Evolutionary conservation across 2,329 filamentous ascomycete species (phyloP).

Genomic region (Magnaporthiopsis incrustans): DNA sequence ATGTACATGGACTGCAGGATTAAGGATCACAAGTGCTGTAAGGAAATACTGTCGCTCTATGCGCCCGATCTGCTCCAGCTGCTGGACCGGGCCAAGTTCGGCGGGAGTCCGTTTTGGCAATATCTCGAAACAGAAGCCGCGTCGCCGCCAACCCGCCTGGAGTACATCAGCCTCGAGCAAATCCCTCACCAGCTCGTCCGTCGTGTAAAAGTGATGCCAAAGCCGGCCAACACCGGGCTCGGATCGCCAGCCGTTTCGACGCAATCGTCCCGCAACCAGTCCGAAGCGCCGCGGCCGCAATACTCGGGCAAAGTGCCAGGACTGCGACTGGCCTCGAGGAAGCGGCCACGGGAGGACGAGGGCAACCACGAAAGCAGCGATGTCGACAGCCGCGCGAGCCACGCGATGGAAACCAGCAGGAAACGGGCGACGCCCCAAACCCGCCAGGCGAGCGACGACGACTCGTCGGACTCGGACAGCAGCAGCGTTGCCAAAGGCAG

Average conservation of each 20-base stretch:
- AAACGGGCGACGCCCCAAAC: not conserved
- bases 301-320: conserved; percentile 35
- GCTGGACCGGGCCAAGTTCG: conserved; percentile 26
- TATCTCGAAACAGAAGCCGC: conserved; percentile 26
- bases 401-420: not conserved
- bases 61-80: conserved; percentile 28
- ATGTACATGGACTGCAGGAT: conserved; percentile 34
- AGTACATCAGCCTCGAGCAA: conserved; percentile 16
- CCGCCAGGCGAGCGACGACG: not conserved
- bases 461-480: conserved; percentile 5
- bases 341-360: conserved; percentile 30
- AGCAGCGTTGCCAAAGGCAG: conserved; percentile 12
- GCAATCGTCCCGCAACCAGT: not conserved
- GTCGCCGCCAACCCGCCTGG: conserved; percentile 19
- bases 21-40: conserved; percentile 23
- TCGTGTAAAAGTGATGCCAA: conserved; percentile 9
- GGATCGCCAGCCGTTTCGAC: not conserved
- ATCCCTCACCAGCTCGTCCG: conserved; percentile 18
- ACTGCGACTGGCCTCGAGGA: conserved; percentile 36
- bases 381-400: conserved; percentile 17
- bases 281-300: not conserved
- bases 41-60: conserved; percentile 37
- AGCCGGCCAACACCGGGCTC: not conserved
- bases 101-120: conserved; percentile 21
- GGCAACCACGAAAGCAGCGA: conserved; percentile 32